Percentiles rank a stretch among this genome's conserved stretches.
Evolutionary conservation across 331 rosid genomes (phyloP).

Genomic region (Phaseolus coccineus): DNA sequence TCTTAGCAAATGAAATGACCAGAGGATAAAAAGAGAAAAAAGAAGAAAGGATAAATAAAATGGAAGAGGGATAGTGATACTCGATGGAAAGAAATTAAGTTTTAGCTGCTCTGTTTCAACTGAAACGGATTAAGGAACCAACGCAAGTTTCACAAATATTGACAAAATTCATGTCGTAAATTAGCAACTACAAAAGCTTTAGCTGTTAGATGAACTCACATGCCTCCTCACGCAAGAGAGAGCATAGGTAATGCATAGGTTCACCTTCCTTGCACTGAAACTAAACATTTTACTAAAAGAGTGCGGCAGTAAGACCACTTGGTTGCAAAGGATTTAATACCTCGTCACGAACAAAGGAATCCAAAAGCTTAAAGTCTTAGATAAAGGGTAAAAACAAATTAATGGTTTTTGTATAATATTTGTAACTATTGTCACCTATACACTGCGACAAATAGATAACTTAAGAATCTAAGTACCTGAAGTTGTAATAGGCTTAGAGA

Average conservation of each 20-base stretch:
- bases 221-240: not conserved
- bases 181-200: not conserved
- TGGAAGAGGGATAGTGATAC: not conserved
- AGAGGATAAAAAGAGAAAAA: not conserved
- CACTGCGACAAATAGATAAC: slow-evolving; percentile 14
- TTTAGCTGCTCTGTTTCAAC: not conserved
- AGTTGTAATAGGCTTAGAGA: not conserved
- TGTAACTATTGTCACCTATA: slow-evolving; percentile 11
- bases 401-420: not conserved
- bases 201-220: not conserved
- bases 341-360: not conserved
- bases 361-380: not conserved
- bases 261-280: not conserved
- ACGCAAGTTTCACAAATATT: slow-evolving; percentile 7
- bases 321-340: not conserved
- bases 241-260: not conserved
- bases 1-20: slow-evolving; percentile 45
- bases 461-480: not conserved
- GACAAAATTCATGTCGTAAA: not conserved
- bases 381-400: not conserved
- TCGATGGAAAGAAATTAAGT: slow-evolving; percentile 2
- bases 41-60: slow-evolving; percentile 10
- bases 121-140: not conserved
- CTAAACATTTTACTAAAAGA: not conserved
- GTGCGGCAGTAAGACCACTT: not conserved